Evolutionary conservation across 441 rosid genomes (phyloP), one percentile per base, ranked within the genome.

Genomic region (Geranium incanum): DNA sequence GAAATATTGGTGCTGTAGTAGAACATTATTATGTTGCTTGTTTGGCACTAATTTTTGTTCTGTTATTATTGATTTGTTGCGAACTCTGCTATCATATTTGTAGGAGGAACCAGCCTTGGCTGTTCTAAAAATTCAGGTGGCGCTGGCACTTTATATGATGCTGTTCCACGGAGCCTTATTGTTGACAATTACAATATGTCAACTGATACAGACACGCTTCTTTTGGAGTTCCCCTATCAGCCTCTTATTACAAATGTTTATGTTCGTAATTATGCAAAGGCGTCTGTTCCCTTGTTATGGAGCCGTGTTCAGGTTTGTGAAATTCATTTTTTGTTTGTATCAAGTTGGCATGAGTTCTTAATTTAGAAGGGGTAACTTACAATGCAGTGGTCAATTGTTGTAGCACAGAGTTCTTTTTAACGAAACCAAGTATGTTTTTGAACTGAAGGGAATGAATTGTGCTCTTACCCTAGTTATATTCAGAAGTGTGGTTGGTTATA

Each of bases 121-220:
- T 95, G 98, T 82, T 84, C 86, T 70, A 82, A 86, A 70, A 95
- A 93, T 84, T 87, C 98, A 45, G 99, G 99, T 73, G 98, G 83
- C 75, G 97, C 98, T 69, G 99, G 99, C 74, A 93, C 99, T 28
- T 79, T 88, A 71, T 95, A 93, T 76, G 99, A 95, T 87, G 97
- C 98, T 76, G 96, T 93, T 69, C 97, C 98, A 16, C 87, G 93
- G 74, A 88, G 94, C 80, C 98, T 95, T 80, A 86, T 84, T 48
- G 87, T 95, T 66, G 84, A 84, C 89, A 91, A 93, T 83, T 80
- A 93, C 85, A 95, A 95, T 76, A 76, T 81, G 88, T 80, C 98
- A 59, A 88, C 97, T 60, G 85, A 87, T 79, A 95, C 98, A 12
- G 97, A 95, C 68, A 95, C 99, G 3, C 97, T 95, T 79, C 92